These are phyloP conservation scores for Beauveria rudraprayagi DNA, from an alignment of 2,329 filamentous ascomycete species.

Conservation along the genomic window DNA sequence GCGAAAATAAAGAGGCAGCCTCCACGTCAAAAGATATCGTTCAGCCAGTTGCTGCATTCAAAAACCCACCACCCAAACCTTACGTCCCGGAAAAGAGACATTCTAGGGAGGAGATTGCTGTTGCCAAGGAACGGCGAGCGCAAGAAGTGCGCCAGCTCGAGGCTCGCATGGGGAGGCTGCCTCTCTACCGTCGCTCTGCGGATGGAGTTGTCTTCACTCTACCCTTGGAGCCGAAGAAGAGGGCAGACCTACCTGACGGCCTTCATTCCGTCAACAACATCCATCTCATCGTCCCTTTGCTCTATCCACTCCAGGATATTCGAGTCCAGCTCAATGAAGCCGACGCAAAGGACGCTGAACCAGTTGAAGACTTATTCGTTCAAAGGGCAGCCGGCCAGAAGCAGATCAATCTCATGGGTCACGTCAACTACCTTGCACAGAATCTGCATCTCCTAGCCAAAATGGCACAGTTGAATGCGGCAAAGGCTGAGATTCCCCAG, in stretches of 20 bases:
- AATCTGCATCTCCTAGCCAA: conserved; percentile 62
- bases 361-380: conserved; percentile 58
- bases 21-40: conserved; percentile 9
- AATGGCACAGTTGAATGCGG: conserved; percentile 30
- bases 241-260: conserved; percentile 49
- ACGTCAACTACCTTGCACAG: conserved; percentile 66
- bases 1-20: conserved; percentile 12
- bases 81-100: conserved; percentile 42
- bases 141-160: conserved; percentile 66
- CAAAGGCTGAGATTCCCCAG: conserved; percentile 15
- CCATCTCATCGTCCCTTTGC: conserved; percentile 58
- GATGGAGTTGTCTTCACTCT: conserved; percentile 65
- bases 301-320: conserved; percentile 65
- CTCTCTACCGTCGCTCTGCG: conserved; percentile 57
- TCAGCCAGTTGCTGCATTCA: background rate
- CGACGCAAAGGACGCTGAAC: conserved; percentile 49
- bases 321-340: conserved; percentile 58
- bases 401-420: conserved; percentile 59
- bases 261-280: conserved; percentile 56
- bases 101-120: conserved; percentile 49
- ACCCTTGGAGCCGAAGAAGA: conserved; percentile 58
- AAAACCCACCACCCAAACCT: conserved; percentile 16
- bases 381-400: conserved; percentile 47
- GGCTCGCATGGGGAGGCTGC: conserved; percentile 60
- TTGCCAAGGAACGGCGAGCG: conserved; percentile 55